Conservation (phyloP, 129 eudicot species). For the Gnaphalium uliginosum region DNA sequence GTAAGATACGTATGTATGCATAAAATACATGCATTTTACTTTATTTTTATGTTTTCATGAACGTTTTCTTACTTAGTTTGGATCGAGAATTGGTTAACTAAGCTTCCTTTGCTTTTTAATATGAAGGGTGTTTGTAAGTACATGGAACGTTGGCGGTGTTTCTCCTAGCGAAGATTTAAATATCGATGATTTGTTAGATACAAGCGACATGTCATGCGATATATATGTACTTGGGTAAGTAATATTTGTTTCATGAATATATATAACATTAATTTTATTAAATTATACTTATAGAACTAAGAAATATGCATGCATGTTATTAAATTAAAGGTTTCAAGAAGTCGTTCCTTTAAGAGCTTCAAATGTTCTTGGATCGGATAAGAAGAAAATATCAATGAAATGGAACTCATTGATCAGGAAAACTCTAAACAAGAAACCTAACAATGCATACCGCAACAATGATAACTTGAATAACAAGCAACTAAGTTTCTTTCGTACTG, state of each 20-base stretch:
- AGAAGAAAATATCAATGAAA: conserved; percentile 46
- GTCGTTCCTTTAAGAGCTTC: conserved; percentile 74
- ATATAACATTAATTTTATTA: background rate
- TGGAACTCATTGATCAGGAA: conserved; percentile 68
- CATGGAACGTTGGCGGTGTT: conserved; percentile 84
- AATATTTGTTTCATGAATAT: background rate
- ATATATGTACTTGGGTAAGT: conserved; percentile 81
- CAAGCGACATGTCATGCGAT: conserved; percentile 47
- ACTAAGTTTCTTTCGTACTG: background rate
- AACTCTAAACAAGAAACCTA: conserved; percentile 45
- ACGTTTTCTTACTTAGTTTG: background rate
- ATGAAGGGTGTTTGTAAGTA: conserved; percentile 58
- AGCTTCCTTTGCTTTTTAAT: conserved; percentile 3
- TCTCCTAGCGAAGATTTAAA: conserved; percentile 52
- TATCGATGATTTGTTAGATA: conserved; percentile 59
- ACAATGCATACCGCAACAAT: background rate
- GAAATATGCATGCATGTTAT: background rate
- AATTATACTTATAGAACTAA: background rate
- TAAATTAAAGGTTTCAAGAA: conserved; percentile 66
- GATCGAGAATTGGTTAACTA: background rate
- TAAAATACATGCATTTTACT: background rate
- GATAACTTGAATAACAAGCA: conserved; percentile 23
- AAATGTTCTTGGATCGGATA: conserved; percentile 61
- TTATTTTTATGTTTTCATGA: background rate
- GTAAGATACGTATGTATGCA: conserved; percentile 32